Conservation (phyloP, 116 monocot genomes). For the Dioscorea cayenensis region DNA sequence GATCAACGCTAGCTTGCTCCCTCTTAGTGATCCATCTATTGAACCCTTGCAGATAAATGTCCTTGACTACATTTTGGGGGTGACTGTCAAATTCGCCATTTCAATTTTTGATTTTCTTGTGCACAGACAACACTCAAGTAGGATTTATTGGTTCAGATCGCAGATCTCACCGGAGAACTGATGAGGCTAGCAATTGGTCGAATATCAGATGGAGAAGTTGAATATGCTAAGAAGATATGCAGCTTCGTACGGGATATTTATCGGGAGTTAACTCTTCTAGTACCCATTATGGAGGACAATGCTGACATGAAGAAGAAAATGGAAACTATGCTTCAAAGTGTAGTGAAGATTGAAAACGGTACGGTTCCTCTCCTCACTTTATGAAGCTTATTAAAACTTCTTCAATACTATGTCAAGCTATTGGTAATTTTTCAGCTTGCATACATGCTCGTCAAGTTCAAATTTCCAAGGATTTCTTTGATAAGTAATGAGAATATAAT, state of each 20-base stretch:
- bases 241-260: constrained; percentile 79
- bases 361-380: constrained; percentile 2
- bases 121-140: neutral
- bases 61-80: constrained; percentile 88
- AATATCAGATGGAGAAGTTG: constrained; percentile 92
- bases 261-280: constrained; percentile 72
- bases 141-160: constrained; percentile 43
- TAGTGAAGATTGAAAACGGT: constrained; percentile 97
- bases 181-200: constrained; percentile 96
- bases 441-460: neutral
- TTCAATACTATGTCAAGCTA: neutral
- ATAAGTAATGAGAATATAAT: too few species aligned
- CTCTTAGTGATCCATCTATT: constrained; percentile 42
- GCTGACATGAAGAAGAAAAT: constrained; percentile 99
- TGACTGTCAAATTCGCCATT: constrained; percentile 16
- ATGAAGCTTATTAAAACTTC: neutral
- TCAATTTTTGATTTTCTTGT: neutral
- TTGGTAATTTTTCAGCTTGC: neutral
- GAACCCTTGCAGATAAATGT: constrained; percentile 93
- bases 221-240: constrained; percentile 90
- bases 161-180: constrained; percentile 89
- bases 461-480: too few species aligned
- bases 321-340: constrained; percentile 94
- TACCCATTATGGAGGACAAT: constrained; percentile 84
- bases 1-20: constrained; percentile 61